Base-by-base conservation (phyloP, 2,329 filamentous ascomycete species). In the Neurospora sp. region DNA sequence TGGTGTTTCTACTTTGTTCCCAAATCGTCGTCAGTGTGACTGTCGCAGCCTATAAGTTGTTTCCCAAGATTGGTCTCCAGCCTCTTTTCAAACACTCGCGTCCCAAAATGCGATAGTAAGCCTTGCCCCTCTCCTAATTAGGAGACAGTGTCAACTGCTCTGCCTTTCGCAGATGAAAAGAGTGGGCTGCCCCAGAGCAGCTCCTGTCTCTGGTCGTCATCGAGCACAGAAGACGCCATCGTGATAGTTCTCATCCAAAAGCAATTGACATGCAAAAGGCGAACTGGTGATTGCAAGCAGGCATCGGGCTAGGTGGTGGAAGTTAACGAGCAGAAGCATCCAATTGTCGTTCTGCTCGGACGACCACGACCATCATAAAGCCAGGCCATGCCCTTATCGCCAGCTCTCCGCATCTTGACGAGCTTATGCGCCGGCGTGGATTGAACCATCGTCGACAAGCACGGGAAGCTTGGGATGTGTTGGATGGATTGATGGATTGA, bases 41-140 rank as follows among this genome's bases (percentile, higher is more conserved):
- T 74, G 73, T 70, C 71, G 62, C 72, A 68, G 73, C 66, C 70
- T 66, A 71, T 74, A 71, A 74, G 74, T 73, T 71, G 73, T 70
- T 66, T 69, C 70, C 52, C 52, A 36, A 62, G 15, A 62, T 33
- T 36, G 28, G 23, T 62, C 52, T 62, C 52, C 28, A 62, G 65
- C 68, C 69, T 72, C 68, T 70, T 72, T 66, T 66, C 46, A 65
- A 69, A 62, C 52, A 62, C 15, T 62, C 52, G 52, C 52, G 52
- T 62, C 52, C 52, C 15, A 36, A 62, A 62, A 62, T 33, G 52
- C 52, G 15, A 62, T 62, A 10, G 52, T 15, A 36, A 62, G 52
- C 52, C 52, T 62, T 62, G 52, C 52, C 36, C 12, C 3, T 62
- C 52, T 62, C 52, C 28, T 62, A 62, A 62, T 62, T 17, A 33